phyloP scores from a whole-genome alignment of 2,329 filamentous ascomycete genomes.

The Alternaria infectoria region DNA sequence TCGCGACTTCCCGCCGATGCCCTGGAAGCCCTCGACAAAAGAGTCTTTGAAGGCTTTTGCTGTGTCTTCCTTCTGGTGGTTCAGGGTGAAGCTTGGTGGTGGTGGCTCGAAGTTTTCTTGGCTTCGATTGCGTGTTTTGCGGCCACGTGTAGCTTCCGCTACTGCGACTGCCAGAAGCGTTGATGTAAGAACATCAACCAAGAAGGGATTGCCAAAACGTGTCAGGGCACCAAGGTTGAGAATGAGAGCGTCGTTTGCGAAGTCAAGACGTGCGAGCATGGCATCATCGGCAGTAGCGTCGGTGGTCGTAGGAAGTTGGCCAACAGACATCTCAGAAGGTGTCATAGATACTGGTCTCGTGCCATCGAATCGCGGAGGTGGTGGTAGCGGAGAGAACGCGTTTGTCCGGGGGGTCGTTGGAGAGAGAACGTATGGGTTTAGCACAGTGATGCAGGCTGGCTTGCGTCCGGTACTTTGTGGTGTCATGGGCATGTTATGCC shows the following conservation, averaged over 20 bases:
- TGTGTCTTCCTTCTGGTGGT: conserved; percentile 31
- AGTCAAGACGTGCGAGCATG: conserved; percentile 54
- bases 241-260: conserved; percentile 49
- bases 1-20: conserved; percentile 37
- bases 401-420: conserved; percentile 42
- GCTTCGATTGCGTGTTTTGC: conserved; percentile 23
- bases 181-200: conserved; percentile 53
- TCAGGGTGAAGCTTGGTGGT: conserved; percentile 33
- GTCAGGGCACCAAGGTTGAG: conserved; percentile 54
- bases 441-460: conserved; percentile 43
- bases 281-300: conserved; percentile 46
- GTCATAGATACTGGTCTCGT: conserved; percentile 40
- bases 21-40: conserved; percentile 42
- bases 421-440: conserved; percentile 49
- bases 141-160: conserved; percentile 50
- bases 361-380: conserved; percentile 31
- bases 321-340: conserved; percentile 41
- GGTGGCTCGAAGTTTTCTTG: conserved; percentile 42
- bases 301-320: conserved; percentile 43
- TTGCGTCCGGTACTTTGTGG: conserved; percentile 39
- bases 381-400: conserved; percentile 38
- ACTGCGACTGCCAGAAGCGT: conserved; percentile 54
- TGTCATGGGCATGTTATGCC: conserved; percentile 46
- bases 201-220: conserved; percentile 53
- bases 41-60: conserved; percentile 39